Percentiles rank a stretch among this genome's conserved stretches.
Evolutionary conservation across 768 basidiomycete species (phyloP).

Genomic region (Psilocybe cubensis): DNA sequence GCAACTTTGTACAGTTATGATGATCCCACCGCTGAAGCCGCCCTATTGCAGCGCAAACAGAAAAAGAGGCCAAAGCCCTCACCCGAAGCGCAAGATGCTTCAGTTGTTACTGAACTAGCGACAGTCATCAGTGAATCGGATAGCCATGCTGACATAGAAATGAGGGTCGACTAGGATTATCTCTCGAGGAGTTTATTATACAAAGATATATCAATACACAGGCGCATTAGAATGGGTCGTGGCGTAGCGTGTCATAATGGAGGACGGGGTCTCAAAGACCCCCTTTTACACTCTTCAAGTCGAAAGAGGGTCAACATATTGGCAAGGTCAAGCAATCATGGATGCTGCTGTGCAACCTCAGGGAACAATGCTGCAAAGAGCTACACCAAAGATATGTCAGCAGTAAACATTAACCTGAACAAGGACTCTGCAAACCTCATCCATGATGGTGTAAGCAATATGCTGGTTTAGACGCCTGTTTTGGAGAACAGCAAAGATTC

Average conservation of each 20-base stretch:
- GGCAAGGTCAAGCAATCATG: neutral
- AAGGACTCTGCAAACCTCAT: slow-evolving; percentile 65
- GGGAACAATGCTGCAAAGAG: slow-evolving; percentile 36
- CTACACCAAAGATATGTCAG: slow-evolving; percentile 14
- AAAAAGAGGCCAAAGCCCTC: slow-evolving; percentile 39
- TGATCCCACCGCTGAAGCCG: slow-evolving; percentile 62
- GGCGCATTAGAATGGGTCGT: slow-evolving; percentile 11
- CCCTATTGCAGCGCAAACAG: slow-evolving; percentile 48
- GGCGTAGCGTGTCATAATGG: neutral
- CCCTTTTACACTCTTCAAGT: too few relatives aligned
- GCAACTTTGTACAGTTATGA: slow-evolving; percentile 51
- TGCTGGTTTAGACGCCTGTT: slow-evolving; percentile 95
- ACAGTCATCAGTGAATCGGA: neutral
- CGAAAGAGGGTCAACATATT: too few relatives aligned
- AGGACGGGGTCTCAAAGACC: neutral
- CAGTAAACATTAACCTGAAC: neutral
- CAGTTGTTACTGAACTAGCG: neutral
- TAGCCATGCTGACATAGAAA: slow-evolving; percentile 6
- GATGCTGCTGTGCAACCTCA: slow-evolving; percentile 20
- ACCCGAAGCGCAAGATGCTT: neutral
- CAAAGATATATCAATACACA: slow-evolving; percentile 3
- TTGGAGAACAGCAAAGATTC: slow-evolving; percentile 93
- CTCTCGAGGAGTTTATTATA: slow-evolving; percentile 1
- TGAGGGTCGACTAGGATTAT: slow-evolving; percentile 15
- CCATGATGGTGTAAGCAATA: slow-evolving; percentile 83